Percentiles rank a stretch among this genome's conserved stretches.
phyloP scores from a whole-genome alignment of 371 early-diverging fungal genomes.

The Actinomortierella ambigua region DNA sequence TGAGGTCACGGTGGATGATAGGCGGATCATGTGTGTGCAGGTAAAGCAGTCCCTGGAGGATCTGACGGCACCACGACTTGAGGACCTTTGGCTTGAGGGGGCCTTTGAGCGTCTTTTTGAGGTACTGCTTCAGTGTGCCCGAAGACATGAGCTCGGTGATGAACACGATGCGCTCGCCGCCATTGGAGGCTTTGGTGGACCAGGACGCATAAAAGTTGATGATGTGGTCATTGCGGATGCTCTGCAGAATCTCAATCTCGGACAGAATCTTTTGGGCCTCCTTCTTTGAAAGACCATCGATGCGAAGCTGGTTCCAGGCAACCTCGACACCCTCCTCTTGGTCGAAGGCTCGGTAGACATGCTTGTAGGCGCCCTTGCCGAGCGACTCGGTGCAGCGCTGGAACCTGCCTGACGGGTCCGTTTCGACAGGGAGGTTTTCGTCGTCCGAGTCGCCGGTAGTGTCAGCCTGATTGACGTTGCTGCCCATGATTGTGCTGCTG shows the following conservation, averaged over 20 bases:
- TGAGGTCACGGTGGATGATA: conserved; percentile 90
- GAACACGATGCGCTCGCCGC: conserved; percentile 79
- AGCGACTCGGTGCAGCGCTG: conserved; percentile 68
- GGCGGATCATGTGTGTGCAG: conserved; percentile 83
- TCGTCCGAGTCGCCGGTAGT: conserved; percentile 42
- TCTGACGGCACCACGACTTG: conserved; percentile 81
- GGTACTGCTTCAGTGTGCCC: conserved; percentile 83
- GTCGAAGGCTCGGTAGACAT: conserved; percentile 89
- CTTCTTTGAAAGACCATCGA: conserved; percentile 61
- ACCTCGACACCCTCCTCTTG: conserved; percentile 90
- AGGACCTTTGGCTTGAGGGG: conserved; percentile 79
- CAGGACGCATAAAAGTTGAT: conserved; percentile 80
- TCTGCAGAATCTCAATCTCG: conserved; percentile 74
- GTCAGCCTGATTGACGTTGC: conserved; percentile 26
- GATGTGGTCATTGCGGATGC: conserved; percentile 86
- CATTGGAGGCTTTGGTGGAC: conserved; percentile 57
- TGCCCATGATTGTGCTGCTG: conserved; percentile 32
- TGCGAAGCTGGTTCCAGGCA: conserved; percentile 88
- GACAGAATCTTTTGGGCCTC: conserved; percentile 61
- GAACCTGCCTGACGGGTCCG: conserved; percentile 75
- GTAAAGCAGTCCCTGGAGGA: conserved; percentile 83
- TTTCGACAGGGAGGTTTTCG: conserved; percentile 55
- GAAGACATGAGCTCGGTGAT: conserved; percentile 95
- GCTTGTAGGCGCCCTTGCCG: conserved; percentile 89
- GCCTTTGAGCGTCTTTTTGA: conserved; percentile 70